These are phyloP conservation scores for Adenanthera pavonina DNA, from an alignment of 306 rosid genomes.

Conservation along the genomic window DNA sequence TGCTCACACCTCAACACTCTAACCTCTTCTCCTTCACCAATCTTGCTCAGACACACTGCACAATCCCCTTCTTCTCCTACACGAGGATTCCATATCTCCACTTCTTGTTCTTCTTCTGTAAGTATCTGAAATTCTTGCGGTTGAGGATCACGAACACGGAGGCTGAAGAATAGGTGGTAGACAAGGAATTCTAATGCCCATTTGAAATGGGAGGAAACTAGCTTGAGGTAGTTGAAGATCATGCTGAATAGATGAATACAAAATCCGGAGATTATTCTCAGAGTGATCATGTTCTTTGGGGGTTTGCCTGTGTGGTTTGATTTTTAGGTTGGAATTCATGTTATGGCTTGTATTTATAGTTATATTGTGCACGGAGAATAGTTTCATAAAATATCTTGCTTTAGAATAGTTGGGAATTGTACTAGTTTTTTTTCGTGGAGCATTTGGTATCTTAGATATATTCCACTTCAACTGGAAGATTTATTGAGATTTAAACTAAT, in stretches of 20 bases:
- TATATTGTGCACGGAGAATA: no score
- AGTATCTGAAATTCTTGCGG: neutral
- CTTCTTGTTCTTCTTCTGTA: neutral
- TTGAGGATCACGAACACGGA: neutral
- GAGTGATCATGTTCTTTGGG: neutral
- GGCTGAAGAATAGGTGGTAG: slow-evolving; percentile 41
- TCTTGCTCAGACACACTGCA: slow-evolving; percentile 48
- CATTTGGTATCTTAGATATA: no score
- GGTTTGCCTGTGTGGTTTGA: no score
- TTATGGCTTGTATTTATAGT: neutral
- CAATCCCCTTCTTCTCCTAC: slow-evolving; percentile 41
- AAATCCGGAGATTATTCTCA: neutral
- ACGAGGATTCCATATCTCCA: slow-evolving; percentile 1
- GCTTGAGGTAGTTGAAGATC: slow-evolving; percentile 30
- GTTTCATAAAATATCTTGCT: no score
- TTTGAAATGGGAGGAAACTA: slow-evolving; percentile 35
- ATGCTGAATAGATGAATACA: neutral
- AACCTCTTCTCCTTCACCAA: slow-evolving; percentile 57
- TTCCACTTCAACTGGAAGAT: no score
- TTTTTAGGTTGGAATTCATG: neutral
- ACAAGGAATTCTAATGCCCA: slow-evolving; percentile 39
- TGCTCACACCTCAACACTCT: slow-evolving; percentile 53
- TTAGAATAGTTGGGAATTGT: no score
- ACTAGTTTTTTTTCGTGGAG: no score
- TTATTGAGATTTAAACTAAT: no score